Percentiles rank a stretch among this genome's conserved stretches.
phyloP scores from a whole-genome alignment of 257 asterid species.

The Capsicum pubescens region DNA sequence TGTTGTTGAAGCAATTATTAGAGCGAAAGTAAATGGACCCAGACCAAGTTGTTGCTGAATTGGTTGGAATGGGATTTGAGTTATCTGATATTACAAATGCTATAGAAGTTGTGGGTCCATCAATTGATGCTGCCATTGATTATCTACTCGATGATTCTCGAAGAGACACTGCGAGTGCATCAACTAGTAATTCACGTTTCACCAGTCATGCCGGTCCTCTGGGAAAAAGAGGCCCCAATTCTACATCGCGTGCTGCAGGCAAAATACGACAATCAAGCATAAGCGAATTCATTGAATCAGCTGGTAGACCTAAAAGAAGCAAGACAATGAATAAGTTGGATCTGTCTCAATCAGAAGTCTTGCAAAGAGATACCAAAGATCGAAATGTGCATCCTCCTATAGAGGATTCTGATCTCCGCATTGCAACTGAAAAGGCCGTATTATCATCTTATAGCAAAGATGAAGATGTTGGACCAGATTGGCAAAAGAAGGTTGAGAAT shows the following conservation, averaged over 20 bases:
- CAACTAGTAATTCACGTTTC: conserved; percentile 40
- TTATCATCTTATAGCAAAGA: conserved; percentile 39
- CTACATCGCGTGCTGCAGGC: conserved; percentile 41
- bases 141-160: conserved; percentile 58
- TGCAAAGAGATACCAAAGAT: conserved; percentile 33
- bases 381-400: conserved; percentile 35
- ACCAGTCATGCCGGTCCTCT: conserved; percentile 32
- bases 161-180: conserved; percentile 45
- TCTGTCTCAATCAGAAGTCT: conserved; percentile 31
- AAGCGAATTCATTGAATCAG: conserved; percentile 46
- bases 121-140: conserved; percentile 62
- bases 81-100: conserved; percentile 57
- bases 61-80: conserved; percentile 76
- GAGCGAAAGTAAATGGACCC: conserved; percentile 30
- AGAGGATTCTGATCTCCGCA: conserved; percentile 28
- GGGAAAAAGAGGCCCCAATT: conserved; percentile 47
- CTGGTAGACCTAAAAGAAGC: conserved; percentile 45
- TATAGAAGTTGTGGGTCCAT: conserved; percentile 61
- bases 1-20: neutral
- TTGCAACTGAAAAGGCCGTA: conserved; percentile 26
- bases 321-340: conserved; percentile 35
- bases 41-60: conserved; percentile 59
- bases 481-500: conserved; percentile 52
- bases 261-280: conserved; percentile 62
- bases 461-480: conserved; percentile 50